Evolutionary conservation across 441 rosid species (phyloP).

Genomic region (Corymbia citriodora): DNA sequence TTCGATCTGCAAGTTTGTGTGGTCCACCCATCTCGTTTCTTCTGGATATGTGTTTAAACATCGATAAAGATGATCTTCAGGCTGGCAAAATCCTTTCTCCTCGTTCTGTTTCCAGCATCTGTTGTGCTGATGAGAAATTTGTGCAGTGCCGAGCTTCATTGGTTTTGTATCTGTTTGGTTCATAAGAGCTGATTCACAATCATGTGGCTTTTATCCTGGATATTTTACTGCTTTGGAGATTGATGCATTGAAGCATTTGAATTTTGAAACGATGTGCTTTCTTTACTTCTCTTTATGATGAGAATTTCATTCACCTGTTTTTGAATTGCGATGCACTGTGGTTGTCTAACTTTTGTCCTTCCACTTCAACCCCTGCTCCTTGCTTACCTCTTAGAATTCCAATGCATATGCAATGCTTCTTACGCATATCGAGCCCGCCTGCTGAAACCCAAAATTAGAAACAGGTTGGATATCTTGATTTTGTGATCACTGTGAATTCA

Average conservation of each 20-base stretch:
- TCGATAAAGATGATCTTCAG: constrained; percentile 4
- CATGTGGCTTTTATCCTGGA: neutral
- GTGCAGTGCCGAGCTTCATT: constrained; percentile 8
- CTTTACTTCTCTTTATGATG: neutral
- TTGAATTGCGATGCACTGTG: neutral
- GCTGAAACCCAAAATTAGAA: neutral
- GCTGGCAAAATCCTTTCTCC: constrained; percentile 5
- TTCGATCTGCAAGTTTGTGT: neutral
- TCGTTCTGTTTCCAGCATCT: neutral
- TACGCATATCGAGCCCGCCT: neutral
- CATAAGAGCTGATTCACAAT: neutral
- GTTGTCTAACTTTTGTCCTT: neutral
- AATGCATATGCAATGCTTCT: neutral
- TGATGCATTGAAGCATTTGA: neutral
- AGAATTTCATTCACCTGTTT: neutral
- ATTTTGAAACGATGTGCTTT: neutral
- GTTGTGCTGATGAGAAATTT: neutral
- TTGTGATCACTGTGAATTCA: neutral
- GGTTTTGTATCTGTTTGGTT: constrained; percentile 5
- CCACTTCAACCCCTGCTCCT: neutral
- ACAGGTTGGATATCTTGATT: neutral
- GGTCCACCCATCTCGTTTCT: neutral
- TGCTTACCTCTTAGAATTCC: neutral
- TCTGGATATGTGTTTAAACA: neutral
- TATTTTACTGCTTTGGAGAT: neutral